A percentile compares a stretch with the other conserved stretches of the same genome.
Conservation (phyloP, 176 grass and related monocot species). For the Bothriochloa decipiens region DNA sequence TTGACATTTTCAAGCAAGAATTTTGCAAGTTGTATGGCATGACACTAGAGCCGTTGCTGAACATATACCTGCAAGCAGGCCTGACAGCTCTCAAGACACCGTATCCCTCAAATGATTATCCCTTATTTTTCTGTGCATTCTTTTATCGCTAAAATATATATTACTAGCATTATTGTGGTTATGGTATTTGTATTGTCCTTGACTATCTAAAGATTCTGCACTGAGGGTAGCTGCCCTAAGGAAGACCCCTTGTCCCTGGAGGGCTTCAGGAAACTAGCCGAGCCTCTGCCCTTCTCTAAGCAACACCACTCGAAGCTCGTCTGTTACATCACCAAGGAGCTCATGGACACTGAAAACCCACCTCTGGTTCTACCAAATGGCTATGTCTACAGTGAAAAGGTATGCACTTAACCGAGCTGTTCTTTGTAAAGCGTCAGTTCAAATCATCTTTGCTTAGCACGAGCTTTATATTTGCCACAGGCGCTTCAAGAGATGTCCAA, state of each 20-base stretch:
- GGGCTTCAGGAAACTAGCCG: slow-evolving; percentile 83
- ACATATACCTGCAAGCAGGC: slow-evolving; percentile 97
- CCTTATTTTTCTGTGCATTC: slow-evolving; percentile 23
- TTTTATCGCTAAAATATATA: slow-evolving; percentile 13
- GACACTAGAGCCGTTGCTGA: slow-evolving; percentile 82
- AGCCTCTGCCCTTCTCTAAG: slow-evolving; percentile 82
- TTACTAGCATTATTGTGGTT: not conserved
- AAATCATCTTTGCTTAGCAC: slow-evolving; percentile 5
- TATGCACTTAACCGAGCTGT: not conserved
- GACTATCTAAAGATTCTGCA: slow-evolving; percentile 72
- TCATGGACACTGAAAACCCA: slow-evolving; percentile 97
- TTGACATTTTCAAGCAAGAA: slow-evolving; percentile 92
- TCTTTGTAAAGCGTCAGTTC: too few relatives aligned
- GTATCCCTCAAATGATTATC: slow-evolving; percentile 53
- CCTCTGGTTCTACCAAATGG: slow-evolving; percentile 90
- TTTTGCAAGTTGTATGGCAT: slow-evolving; percentile 94
- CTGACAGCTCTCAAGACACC: slow-evolving; percentile 92
- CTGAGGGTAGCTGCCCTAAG: slow-evolving; percentile 77
- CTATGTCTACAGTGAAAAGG: slow-evolving; percentile 93
- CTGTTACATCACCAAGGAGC: slow-evolving; percentile 95
- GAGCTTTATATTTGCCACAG: slow-evolving; percentile 26
- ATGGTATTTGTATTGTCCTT: slow-evolving; percentile 44
- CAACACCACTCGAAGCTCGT: slow-evolving; percentile 95
- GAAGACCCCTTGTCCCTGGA: slow-evolving; percentile 87
- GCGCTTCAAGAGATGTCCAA: slow-evolving; percentile 94